These are phyloP conservation scores for Neonectria magnoliae DNA, from an alignment of 2,329 filamentous ascomycete species.

Conservation along the genomic window DNA sequence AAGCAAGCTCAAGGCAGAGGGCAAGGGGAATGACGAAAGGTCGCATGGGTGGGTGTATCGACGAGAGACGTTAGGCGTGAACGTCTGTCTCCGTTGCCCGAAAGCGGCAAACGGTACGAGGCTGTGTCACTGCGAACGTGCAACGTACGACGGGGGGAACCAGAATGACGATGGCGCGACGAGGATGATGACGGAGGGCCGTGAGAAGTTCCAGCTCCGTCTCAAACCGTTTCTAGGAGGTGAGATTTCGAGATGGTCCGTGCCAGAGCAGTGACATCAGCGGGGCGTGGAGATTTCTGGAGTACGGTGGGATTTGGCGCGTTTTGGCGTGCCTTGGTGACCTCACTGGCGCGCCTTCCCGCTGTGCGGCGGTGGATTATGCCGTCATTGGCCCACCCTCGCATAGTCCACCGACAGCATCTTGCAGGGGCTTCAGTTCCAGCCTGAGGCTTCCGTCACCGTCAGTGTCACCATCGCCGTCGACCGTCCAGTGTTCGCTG, in stretches of 20 bases:
- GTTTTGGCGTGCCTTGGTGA: slow-evolving; percentile 31
- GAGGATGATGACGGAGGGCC: neutral
- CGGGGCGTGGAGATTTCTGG: slow-evolving; percentile 20
- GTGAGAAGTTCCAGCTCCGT: neutral
- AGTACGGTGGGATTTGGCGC: neutral
- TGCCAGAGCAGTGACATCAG: slow-evolving; percentile 38
- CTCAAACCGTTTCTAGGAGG: neutral
- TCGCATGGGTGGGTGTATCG: neutral
- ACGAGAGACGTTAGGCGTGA: neutral
- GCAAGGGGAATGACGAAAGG: neutral
- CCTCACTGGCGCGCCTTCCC: slow-evolving; percentile 36
- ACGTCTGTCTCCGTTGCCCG: neutral
- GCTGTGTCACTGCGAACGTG: neutral
- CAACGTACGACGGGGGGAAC: neutral
- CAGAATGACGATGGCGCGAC: neutral
- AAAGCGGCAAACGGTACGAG: neutral
- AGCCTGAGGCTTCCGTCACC: neutral
- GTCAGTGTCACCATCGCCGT: neutral
- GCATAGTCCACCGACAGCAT: neutral
- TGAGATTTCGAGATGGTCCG: neutral
- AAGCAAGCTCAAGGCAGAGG: neutral
- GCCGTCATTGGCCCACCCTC: slow-evolving; percentile 29
- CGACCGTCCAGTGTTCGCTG: neutral
- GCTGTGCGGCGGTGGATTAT: slow-evolving; percentile 20
- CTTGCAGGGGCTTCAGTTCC: neutral